Base-by-base conservation (phyloP, 805 yeast species). In the Monosporozyma aquatica region DNA sequence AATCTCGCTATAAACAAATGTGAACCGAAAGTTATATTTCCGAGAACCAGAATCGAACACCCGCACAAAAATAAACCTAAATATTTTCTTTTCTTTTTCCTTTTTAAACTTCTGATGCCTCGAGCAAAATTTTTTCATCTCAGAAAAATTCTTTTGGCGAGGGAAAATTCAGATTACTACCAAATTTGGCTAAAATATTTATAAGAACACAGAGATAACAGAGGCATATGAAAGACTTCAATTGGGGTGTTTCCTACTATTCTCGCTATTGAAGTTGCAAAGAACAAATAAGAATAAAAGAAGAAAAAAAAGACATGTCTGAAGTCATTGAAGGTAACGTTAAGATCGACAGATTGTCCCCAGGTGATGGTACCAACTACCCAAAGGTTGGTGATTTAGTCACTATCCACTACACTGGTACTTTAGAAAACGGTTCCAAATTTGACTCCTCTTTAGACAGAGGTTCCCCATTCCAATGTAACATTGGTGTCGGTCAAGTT, bases 401-500 rank as follows among this genome's bases (percentile, higher is more conserved):
- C 52, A 81, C 96, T 50, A 90, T 90, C 62, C 97, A 90, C 71
- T 90, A 90, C 78, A 82, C 85, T 41, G 97, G 97, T 57, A 87
- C 95, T 45, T 75, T 90, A 61, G 95, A 86, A 67, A 84, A 85
- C 67, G 97, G 97, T 58, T 87, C 85, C 72, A 86, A 86, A 70
- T 90, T 90, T 63, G 97, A 90, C 67, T 86, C 96, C 42, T 87
- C 97, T 43, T 76, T 87, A 56, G 95, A 87, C 74, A 82, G 97
- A 70, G 92, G 92, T 61, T 78, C 82, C 66, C 96, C 97, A 52
- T 90, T 90, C 80, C 90, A 86, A 66, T 83, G 95, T 66, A 69
- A 72, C 68, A 86, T 90, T 62, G 97, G 97, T 66, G 95, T 85
- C 52, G 96, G 97, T 51, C 95, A 83, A 70, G 97, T 90, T 53